These are phyloP conservation scores for Cyclaneusma minus DNA, from an alignment of 2,329 filamentous ascomycete species.

Conservation along the genomic window DNA sequence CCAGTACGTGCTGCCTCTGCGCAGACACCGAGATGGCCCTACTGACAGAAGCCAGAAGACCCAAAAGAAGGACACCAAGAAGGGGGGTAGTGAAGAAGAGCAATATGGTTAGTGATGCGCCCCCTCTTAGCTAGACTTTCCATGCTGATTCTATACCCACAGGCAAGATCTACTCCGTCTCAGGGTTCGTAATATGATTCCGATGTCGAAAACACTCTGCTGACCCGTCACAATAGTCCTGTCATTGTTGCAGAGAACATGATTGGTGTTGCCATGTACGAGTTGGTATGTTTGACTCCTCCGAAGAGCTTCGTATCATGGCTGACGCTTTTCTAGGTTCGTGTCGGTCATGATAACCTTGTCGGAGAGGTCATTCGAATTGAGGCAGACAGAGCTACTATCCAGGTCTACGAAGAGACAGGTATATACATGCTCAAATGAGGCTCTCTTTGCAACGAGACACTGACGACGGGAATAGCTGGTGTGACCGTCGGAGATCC, in stretches of 20 bases:
- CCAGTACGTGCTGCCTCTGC: conserved; percentile 13
- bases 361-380: conserved; percentile 98
- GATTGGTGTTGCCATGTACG: conserved; percentile 99
- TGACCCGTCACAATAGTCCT: conserved; percentile 35
- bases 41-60: conserved; percentile 18
- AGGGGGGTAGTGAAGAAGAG: conserved; percentile 30
- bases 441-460: conserved; percentile 1
- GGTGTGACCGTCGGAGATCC: conserved; percentile 94
- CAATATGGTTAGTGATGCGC: conserved; percentile 32
- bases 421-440: conserved; percentile 35
- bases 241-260: conserved; percentile 97
- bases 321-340: conserved; percentile 41
- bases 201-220: conserved; percentile 1
- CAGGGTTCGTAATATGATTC: conserved; percentile 28
- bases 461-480: conserved; percentile 35
- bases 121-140: conserved; percentile 3
- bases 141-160: conserved; percentile 11
- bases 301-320: background rate
- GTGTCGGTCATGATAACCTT: conserved; percentile 80
- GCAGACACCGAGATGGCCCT: conserved; percentile 13
- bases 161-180: conserved; percentile 57
- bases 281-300: conserved; percentile 68
- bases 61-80: conserved; percentile 23
- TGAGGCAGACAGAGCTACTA: conserved; percentile 85
- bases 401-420: conserved; percentile 99